Conservation (phyloP, 495 filamentous ascomycete genomes). For the Aspergillus coremiiformis region DNA sequence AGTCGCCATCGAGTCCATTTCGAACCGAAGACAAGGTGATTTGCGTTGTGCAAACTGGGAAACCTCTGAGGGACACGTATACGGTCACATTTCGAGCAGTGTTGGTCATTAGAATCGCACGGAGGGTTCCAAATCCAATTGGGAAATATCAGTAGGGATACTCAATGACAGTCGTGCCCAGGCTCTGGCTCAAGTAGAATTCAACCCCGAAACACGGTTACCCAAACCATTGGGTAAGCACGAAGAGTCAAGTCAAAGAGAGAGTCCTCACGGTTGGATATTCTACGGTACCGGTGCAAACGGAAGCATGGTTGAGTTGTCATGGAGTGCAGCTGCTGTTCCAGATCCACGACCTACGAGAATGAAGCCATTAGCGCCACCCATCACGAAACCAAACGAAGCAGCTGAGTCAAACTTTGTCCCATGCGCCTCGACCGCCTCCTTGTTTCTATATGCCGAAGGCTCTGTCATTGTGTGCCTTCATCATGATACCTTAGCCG, state of each 20-base stretch:
- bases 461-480: constrained; percentile 69
- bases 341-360: constrained; percentile 23
- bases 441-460: constrained; percentile 80
- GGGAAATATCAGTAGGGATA: too few relatives aligned
- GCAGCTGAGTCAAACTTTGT: constrained; percentile 56
- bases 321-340: constrained; percentile 26
- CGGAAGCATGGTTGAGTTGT: constrained; percentile 24
- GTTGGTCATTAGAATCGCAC: neutral
- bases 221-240: neutral
- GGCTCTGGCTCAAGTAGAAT: too few relatives aligned
- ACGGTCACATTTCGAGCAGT: neutral
- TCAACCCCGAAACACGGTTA: too few relatives aligned
- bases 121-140: neutral
- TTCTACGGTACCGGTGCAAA: neutral
- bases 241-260: neutral
- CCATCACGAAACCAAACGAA: constrained; percentile 27
- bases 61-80: neutral
- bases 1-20: neutral
- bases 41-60: neutral
- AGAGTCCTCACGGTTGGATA: neutral
- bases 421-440: constrained; percentile 78
- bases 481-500: constrained; percentile 84
- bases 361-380: constrained; percentile 38
- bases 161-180: too few relatives aligned
- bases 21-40: neutral